These are phyloP conservation scores for Boletus coccyginus DNA, from an alignment of 768 basidiomycete genomes.

Conservation along the genomic window DNA sequence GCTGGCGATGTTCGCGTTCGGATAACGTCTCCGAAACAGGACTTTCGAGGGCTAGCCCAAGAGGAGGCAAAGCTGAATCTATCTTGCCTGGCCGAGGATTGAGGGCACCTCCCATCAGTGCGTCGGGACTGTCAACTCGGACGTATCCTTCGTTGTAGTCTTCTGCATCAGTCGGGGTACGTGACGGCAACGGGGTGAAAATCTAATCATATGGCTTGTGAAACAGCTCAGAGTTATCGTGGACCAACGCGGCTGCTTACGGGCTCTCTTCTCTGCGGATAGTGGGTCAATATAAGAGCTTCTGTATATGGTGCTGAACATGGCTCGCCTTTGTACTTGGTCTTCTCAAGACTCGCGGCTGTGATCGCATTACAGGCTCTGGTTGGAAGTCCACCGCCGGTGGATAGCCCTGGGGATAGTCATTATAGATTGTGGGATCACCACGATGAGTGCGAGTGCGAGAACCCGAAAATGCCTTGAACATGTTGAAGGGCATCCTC, in stretches of 20 bases:
- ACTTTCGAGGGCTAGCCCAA: conserved; percentile 19
- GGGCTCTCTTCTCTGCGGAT: conserved; percentile 31
- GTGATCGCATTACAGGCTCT: conserved; percentile 19
- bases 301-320: neutral
- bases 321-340: conserved; percentile 25
- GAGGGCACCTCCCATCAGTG: conserved; percentile 31
- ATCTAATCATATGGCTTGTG: conserved; percentile 17
- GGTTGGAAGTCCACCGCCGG: conserved; percentile 24
- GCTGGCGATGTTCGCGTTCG: conserved; percentile 24
- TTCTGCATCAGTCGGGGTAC: conserved; percentile 31
- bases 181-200: conserved; percentile 33
- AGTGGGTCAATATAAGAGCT: conserved; percentile 10
- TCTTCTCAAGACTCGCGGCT: conserved; percentile 26
- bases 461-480: conserved; percentile 34
- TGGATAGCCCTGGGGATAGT: conserved; percentile 31
- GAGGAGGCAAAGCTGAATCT: conserved; percentile 19
- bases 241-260: conserved; percentile 17
- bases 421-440: conserved; percentile 22
- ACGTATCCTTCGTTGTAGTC: conserved; percentile 32
- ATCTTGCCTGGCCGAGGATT: conserved; percentile 31
- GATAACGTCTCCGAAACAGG: conserved; percentile 20
- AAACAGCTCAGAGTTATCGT: conserved; percentile 2
- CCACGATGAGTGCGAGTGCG: conserved; percentile 30
- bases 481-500: conserved; percentile 38
- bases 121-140: conserved; percentile 31